Base-by-base conservation (phyloP, 2,329 filamentous ascomycete species). In the Pseudogymnoascus sp. region DNA sequence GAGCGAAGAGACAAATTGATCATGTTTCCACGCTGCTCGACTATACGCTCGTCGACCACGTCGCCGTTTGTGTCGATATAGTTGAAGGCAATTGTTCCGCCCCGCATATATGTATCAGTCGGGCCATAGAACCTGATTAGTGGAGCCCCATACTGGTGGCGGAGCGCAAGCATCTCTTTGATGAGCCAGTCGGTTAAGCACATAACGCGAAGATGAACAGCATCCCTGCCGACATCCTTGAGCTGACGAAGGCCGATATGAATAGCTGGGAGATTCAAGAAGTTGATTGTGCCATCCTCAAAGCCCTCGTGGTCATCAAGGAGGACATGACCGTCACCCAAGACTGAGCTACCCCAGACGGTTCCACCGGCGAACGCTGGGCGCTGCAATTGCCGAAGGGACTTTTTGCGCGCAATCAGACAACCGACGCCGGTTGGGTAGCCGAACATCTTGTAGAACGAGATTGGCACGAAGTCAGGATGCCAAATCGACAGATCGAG, bases 361-460 rank as follows among this genome's bases (percentile, higher is more conserved):
- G 75, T 76, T 5, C 75, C 75, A 8, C 75, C 75, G 0, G 71
- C 65, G 61, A 77, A 77, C 73, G 75, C 76, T 1, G 75, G 75
- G 9, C 75, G 66, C 4, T 63, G 57, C 1, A 77, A 68, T 1
- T 68, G 65, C 0, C 62, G 60, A 15, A 77, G 64, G 0, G 73
- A 71, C 6, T 70, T 67, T 1, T 66, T 68, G 12, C 71, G 69
- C 0, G 72, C 74, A 7, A 77, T 62, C 1, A 77, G 67, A 59
- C 74, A 76, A 5, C 75, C 75, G 1, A 77, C 72, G 0, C 75
- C 75, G 2, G 75, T 77, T 1, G 75, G 75, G 60, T 72, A 75
- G 0, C 75, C 75, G 61, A 77, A 76, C 7, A 77, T 62, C 62
- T 77, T 77, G 67, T 77, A 77, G 72, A 73, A 77, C 64, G 72